phyloP scores from a whole-genome alignment of 257 asterid species.

The Jaltomata sinuosa region DNA sequence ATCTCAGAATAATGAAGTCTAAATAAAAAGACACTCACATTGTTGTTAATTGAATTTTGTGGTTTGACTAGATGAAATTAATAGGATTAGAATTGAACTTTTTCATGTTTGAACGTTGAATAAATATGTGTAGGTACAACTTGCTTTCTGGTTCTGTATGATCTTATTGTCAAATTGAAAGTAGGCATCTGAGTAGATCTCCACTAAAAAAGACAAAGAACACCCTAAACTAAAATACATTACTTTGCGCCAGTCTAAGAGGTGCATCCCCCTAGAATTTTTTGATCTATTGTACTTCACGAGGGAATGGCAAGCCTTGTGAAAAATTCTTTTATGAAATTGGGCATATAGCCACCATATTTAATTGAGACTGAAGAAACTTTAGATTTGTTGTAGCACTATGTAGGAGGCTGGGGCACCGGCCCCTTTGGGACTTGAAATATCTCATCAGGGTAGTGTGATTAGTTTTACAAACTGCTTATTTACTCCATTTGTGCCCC shows the following conservation, averaged over 20 bases:
- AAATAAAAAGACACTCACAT: background rate
- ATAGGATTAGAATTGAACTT: background rate
- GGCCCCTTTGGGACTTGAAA: background rate
- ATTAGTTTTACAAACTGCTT: background rate
- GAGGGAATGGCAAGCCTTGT: background rate
- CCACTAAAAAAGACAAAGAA: background rate
- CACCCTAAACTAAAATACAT: background rate
- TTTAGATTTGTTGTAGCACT: background rate
- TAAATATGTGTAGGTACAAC: background rate
- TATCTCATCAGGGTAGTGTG: background rate
- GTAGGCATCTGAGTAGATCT: background rate
- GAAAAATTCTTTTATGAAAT: background rate
- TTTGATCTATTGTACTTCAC: background rate
- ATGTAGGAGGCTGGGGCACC: background rate
- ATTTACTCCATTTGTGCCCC: background rate
- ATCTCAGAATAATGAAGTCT: background rate
- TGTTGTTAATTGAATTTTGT: background rate
- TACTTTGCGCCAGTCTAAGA: background rate
- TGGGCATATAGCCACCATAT: background rate
- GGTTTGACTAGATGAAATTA: background rate
- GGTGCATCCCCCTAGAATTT: background rate
- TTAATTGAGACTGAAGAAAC: background rate
- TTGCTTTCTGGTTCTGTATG: background rate
- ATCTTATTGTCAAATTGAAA: background rate
- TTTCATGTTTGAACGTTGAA: background rate